These are phyloP conservation scores for Aspergillus fumigatiaffinis DNA, from an alignment of 2,329 filamentous ascomycete species.

Conservation along the genomic window DNA sequence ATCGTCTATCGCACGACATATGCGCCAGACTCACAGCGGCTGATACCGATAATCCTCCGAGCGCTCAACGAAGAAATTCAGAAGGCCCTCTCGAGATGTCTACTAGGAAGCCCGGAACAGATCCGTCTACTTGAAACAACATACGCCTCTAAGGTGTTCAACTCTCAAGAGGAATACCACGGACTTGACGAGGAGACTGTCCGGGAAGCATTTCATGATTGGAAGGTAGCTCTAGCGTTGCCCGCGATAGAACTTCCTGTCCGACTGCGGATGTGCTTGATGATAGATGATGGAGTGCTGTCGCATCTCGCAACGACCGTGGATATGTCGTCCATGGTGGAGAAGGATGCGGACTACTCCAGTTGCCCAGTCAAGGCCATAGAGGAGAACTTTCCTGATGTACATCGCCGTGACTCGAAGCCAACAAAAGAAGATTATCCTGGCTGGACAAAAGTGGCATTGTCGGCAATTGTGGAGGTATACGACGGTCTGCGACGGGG, in stretches of 20 bases:
- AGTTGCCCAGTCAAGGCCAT: conserved; percentile 24
- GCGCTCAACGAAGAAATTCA: conserved; percentile 57
- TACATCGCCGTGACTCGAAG: conserved; percentile 11
- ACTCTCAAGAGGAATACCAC: conserved; percentile 9
- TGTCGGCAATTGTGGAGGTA: conserved; percentile 24
- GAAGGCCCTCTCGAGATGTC: conserved; percentile 13
- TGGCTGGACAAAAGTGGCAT: conserved; percentile 23
- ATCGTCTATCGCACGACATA: conserved; percentile 28
- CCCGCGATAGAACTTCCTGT: conserved; percentile 24
- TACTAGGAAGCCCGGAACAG: conserved; percentile 21
- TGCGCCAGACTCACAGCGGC: conserved; percentile 20
- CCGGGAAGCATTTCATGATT: conserved; percentile 24
- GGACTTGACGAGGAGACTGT: conserved; percentile 15
- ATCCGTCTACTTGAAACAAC: conserved; percentile 13
- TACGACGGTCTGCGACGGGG: conserved; percentile 23
- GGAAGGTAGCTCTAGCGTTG: conserved; percentile 23
- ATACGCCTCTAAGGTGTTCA: conserved; percentile 27
- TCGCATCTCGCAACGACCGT: conserved; percentile 13
- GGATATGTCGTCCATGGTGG: conserved; percentile 10
- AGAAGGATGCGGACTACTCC: conserved; percentile 9
- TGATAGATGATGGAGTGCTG: conserved; percentile 25
- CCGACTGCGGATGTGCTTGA: conserved; percentile 23
- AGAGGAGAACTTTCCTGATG: conserved; percentile 29
- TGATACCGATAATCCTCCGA: conserved; percentile 54
- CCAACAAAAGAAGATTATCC: conserved; percentile 14